Percentiles rank a stretch among this genome's conserved stretches.
phyloP scores from a whole-genome alignment of 2,329 filamentous ascomycete genomes.

The Parastagonospora avenae region DNA sequence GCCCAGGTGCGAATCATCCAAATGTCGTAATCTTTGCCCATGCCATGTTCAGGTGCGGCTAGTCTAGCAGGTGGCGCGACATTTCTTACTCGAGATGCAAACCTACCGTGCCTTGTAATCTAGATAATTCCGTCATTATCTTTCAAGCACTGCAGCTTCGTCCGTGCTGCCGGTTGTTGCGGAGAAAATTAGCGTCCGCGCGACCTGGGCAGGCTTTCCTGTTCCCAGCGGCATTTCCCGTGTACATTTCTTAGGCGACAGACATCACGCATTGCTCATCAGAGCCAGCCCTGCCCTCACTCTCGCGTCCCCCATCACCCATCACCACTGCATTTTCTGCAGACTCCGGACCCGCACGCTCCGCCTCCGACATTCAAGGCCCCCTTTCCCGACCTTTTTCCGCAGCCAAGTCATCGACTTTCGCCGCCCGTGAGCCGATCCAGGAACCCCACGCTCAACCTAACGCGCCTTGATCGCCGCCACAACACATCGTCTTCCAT shows the following conservation, averaged over 20 bases:
- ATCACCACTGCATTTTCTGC: conserved; percentile 35
- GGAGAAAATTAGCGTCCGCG: conserved; percentile 1
- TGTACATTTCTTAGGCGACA: conserved; percentile 36
- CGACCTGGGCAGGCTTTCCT: conserved; percentile 26
- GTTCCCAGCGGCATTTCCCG: conserved; percentile 28
- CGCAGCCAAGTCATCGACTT: conserved; percentile 28
- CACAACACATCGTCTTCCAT: conserved; percentile 19
- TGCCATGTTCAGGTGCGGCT: too few species aligned
- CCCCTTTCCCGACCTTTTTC: conserved; percentile 20
- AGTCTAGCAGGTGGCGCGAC: too few species aligned
- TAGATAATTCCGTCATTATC: too few species aligned
- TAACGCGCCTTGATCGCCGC: conserved; percentile 17
- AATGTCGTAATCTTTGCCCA: too few species aligned
- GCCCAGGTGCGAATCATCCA: too few species aligned
- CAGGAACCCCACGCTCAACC: conserved; percentile 26
- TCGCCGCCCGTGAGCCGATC: conserved; percentile 25
- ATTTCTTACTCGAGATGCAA: too few species aligned
- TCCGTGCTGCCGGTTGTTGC: background rate
- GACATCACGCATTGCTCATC: conserved; percentile 34
- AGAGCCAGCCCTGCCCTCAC: conserved; percentile 21
- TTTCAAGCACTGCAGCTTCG: too few species aligned
- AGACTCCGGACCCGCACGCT: conserved; percentile 20
- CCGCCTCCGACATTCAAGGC: conserved; percentile 11
- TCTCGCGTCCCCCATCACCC: conserved; percentile 23
- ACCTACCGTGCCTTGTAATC: too few species aligned